Evolutionary conservation across 352 stramenopile species (phyloP), one percentile per base, ranked within the genome.

Genomic region (Pythium aristosporum): DNA sequence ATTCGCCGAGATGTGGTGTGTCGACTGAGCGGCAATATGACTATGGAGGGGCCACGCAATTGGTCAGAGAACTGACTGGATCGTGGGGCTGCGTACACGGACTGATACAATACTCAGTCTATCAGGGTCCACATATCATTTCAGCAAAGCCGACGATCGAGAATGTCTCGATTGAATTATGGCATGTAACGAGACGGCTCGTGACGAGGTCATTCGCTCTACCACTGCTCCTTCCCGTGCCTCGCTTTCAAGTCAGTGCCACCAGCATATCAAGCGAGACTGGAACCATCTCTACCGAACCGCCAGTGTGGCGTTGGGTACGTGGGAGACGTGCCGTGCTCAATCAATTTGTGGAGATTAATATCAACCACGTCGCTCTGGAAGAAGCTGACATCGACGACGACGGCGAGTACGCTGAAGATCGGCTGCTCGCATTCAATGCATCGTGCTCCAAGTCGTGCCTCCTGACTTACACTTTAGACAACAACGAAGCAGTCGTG

Each of bases 361-460:
- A 32, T 18, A 51, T 61, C 28, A 42, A 18, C 5, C 3, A 13
- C 18, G 18, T 15, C 8, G 16, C 21, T 8, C 0, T 30, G 34
- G 30, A 37, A 13, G 43, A 32, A 7, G 25, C 15, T 5, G 11
- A 7, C 16, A 16, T 8, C 30, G 28, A 55, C 20, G 50, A 44
- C n/a, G 32, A 55, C 32, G 10, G 28, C 12, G 23, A 32, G 20
- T 36, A 32, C 41, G 36, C 10, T 39, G 36, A 55, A 9, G 6
- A 55, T 9, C 42, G 41, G 30, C 44, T 58, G 0, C 47, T 68
- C 9, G 12, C 47, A 18, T 39, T 68, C 5, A 63, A 54, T 28
- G 46, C 48, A 16, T 54, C 61, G 36, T 63, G 53, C 37, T 63
- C 61, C 0, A 9, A 25, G n/a, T 68, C 54, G 16, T 68, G 61